Percentiles rank a stretch among this genome's conserved stretches.
Evolutionary conservation across 2,329 filamentous ascomycete species (phyloP).

Genomic region (Colletotrichum abscissum): DNA sequence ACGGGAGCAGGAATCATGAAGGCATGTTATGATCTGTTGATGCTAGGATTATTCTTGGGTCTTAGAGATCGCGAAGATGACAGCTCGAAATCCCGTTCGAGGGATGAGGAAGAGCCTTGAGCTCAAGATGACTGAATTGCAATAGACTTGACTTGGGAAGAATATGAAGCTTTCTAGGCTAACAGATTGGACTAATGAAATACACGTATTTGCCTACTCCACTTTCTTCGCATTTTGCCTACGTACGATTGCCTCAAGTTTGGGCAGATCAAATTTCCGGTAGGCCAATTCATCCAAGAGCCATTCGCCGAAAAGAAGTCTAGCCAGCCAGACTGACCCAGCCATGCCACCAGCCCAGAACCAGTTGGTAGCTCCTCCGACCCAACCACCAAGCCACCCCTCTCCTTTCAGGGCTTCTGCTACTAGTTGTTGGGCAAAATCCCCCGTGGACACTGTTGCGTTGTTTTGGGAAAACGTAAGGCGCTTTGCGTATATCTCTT

Average conservation of each 20-base stretch:
- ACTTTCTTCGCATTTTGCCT: conserved; percentile 20
- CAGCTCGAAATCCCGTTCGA: conserved; percentile 29
- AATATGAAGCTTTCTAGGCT: no score
- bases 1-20: conserved; percentile 72
- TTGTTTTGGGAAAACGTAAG: conserved; percentile 61
- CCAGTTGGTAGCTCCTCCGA: conserved; percentile 48
- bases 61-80: conserved; percentile 42
- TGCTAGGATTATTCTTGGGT: conserved; percentile 60
- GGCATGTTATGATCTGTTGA: conserved; percentile 68
- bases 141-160: not conserved
- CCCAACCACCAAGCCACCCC: conserved; percentile 46
- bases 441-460: conserved; percentile 55
- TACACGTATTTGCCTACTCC: not conserved
- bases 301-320: conserved; percentile 44
- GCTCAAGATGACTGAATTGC: not conserved
- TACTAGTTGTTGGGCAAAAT: conserved; percentile 57
- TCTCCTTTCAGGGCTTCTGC: conserved; percentile 53
- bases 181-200: not conserved
- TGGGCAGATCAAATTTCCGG: conserved; percentile 53
- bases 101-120: conserved; percentile 23
- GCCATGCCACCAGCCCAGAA: conserved; percentile 49
- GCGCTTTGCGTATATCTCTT: conserved; percentile 57
- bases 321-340: conserved; percentile 42
- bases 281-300: conserved; percentile 44
- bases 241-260: conserved; percentile 32